A percentile compares a stretch with the other conserved stretches of the same genome.
Evolutionary conservation across 139 green algal species (phyloP).

Genomic region (Diplosphaera chodatii): DNA sequence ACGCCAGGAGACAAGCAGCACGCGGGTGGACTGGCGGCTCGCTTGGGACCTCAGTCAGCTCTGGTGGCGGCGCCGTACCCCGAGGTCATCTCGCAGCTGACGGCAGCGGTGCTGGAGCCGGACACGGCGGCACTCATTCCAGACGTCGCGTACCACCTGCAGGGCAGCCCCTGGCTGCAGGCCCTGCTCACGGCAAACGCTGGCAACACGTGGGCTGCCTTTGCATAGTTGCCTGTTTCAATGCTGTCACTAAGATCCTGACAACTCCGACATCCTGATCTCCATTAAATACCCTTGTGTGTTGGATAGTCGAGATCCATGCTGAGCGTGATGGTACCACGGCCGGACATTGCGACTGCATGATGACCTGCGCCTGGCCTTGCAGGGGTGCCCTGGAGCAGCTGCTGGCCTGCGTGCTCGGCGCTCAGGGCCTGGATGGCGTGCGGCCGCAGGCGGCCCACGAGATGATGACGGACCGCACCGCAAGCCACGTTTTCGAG

Average conservation of each 20-base stretch:
- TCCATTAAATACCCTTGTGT: too few species aligned
- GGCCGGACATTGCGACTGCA: too few species aligned
- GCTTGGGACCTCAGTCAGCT: slow-evolving; percentile 6
- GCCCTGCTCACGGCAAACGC: slow-evolving; percentile 40
- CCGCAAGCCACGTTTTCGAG: slow-evolving; percentile 55
- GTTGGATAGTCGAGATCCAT: too few species aligned
- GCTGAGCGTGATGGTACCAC: too few species aligned
- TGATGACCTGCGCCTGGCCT: too few species aligned
- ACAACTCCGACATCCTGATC: too few species aligned
- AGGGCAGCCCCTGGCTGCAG: slow-evolving; percentile 59
- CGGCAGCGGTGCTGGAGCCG: slow-evolving; percentile 22
- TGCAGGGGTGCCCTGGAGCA: slow-evolving; percentile 19
- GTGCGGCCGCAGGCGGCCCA: slow-evolving; percentile 23
- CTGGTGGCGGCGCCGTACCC: slow-evolving; percentile 16
- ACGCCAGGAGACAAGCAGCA: neutral
- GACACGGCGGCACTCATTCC: slow-evolving; percentile 30
- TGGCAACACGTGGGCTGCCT: slow-evolving; percentile 18
- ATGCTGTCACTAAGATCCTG: too few species aligned
- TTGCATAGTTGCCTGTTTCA: too few species aligned
- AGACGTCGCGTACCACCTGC: slow-evolving; percentile 39
- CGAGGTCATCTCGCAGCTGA: slow-evolving; percentile 23
- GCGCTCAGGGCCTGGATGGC: slow-evolving; percentile 27
- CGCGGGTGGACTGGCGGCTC: slow-evolving; percentile 20
- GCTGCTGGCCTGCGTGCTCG: slow-evolving; percentile 49
- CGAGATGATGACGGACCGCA: slow-evolving; percentile 39